Percentiles rank a stretch among this genome's conserved stretches.
These are phyloP conservation scores for Paraconiothyrium brasiliense DNA, from an alignment of 2,329 filamentous ascomycete species.

Conservation along the genomic window DNA sequence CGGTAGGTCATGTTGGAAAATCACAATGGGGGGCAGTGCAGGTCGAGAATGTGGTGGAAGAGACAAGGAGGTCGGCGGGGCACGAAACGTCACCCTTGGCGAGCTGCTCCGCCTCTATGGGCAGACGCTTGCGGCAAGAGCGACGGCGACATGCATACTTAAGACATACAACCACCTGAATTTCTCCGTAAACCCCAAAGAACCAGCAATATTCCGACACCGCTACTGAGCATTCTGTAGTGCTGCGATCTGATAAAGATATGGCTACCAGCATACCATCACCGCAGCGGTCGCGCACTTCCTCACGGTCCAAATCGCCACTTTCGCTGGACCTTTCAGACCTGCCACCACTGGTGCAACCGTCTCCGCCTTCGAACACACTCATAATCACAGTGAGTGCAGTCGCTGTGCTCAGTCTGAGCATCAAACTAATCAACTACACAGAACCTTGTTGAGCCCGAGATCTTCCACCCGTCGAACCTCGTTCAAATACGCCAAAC, in stretches of 20 bases:
- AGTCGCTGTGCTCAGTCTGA: not conserved
- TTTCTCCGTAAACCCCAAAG: conserved; percentile 23
- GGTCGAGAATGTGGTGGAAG: conserved; percentile 29
- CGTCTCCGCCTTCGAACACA: conserved; percentile 82
- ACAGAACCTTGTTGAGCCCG: conserved; percentile 73
- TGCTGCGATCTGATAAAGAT: conserved; percentile 13
- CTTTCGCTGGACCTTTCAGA: conserved; percentile 78
- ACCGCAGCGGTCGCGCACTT: conserved; percentile 46
- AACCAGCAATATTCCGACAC: conserved; percentile 15
- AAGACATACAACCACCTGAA: conserved; percentile 32
- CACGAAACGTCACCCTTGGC: conserved; percentile 22
- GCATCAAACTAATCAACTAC: conserved; percentile 28
- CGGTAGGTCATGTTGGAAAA: conserved; percentile 30
- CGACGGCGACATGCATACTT: conserved; percentile 28
- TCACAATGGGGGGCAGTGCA: conserved; percentile 41
- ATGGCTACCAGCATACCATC: conserved; percentile 36
- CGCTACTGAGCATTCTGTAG: conserved; percentile 9
- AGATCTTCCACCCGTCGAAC: conserved; percentile 79
- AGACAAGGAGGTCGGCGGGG: conserved; percentile 21
- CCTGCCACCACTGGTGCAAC: conserved; percentile 73
- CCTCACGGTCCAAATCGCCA: conserved; percentile 53
- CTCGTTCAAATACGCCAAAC: conserved; percentile 77
- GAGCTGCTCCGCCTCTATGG: conserved; percentile 15
- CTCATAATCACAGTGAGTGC: conserved; percentile 74
- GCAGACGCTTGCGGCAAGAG: conserved; percentile 23